Evolutionary conservation across 2,329 filamentous ascomycete species (phyloP).

Genomic region (Hansfordia pulvinata): DNA sequence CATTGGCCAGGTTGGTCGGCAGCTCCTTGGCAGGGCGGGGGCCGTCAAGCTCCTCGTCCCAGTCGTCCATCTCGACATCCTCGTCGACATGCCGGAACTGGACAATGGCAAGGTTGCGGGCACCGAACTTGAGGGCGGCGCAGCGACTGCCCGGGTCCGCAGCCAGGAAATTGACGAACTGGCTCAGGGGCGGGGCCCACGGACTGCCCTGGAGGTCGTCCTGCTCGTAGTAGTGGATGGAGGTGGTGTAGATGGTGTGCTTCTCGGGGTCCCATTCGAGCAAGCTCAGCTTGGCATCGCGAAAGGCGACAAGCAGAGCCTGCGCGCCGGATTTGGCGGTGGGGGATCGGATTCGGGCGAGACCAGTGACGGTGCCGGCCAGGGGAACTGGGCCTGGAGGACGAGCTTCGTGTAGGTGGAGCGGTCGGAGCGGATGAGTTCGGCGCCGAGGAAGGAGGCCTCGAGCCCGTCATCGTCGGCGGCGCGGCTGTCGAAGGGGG

Average conservation of each 20-base stretch:
- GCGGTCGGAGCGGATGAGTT: constrained; percentile 49
- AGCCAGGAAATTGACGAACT: constrained; percentile 68
- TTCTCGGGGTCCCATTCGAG: constrained; percentile 85
- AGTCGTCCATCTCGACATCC: constrained; percentile 84
- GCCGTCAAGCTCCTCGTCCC: constrained; percentile 70
- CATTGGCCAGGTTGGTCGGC: constrained; percentile 25
- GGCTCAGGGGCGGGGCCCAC: constrained; percentile 63
- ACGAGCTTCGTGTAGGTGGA: constrained; percentile 63
- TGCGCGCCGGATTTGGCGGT: constrained; percentile 71
- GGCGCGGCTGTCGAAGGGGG: constrained; percentile 35
- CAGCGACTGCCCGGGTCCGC: constrained; percentile 89
- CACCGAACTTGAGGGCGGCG: constrained; percentile 84
- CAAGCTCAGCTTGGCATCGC: constrained; percentile 85
- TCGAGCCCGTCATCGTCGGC: constrained; percentile 52
- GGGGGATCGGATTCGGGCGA: constrained; percentile 63
- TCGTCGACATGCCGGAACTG: constrained; percentile 80
- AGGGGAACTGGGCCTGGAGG: constrained; percentile 75
- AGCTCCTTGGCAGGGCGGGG: constrained; percentile 39
- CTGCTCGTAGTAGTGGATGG: constrained; percentile 96
- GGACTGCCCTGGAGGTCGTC: constrained; percentile 75
- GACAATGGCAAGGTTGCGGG: constrained; percentile 79
- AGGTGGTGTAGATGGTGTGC: constrained; percentile 71
- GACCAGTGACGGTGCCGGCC: constrained; percentile 70
- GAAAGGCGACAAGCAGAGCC: constrained; percentile 69
- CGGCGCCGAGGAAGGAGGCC: constrained; percentile 50